Base-by-base conservation (phyloP, 139 green algal genomes). In the Micractinium sp. region DNA sequence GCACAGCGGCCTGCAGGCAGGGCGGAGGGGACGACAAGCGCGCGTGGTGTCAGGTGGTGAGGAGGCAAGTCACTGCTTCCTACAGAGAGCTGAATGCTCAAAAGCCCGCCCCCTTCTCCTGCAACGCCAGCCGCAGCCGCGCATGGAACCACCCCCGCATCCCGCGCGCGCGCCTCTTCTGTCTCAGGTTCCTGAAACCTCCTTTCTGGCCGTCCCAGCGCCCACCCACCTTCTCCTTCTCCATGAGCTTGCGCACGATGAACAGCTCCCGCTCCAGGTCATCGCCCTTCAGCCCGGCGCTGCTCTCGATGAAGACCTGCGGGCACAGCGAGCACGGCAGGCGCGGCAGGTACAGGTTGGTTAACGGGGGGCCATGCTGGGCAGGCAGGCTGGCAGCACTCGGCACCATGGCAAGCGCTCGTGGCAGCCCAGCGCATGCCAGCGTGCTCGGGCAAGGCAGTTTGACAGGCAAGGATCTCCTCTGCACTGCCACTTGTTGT, bases 221-320 rank as follows among this genome's bases (percentile, higher is more conserved):
- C n/a, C 18, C 56, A 39, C 84, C 41, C 33, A 66, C 85, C 92
- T 95, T 96, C 25, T 93, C 94, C 91, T 96, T 95, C 95, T 99
- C 98, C 67, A 98, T 94, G 33, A 95, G 89, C 94, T 99, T 99
- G 81, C 97, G 96, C 85, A 97, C 88, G 79, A 99, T 94, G 94
- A 97, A 99, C 71, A 99, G 93, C 94, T 98, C 95, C 18, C 98
- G 94, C 95, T 99, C 98, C 56, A 99, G 94, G 31, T 97, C 98
- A 69, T 98, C 95, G 39, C 95, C 96, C 12, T 69, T 92, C 88
- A 94, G 90, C 3, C 91, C 92, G 2, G 81, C 67, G n/a, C 87
- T 90, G 87, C 89, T 88, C 81, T 94, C 73, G 31, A 95, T 87
- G 73, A 95, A 90, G 78, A 93, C 82, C 76, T 81, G 76, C 76